phyloP scores from a whole-genome alignment of 192 early-diverging fungal genomes.

The Rhizophagus sp. region DNA sequence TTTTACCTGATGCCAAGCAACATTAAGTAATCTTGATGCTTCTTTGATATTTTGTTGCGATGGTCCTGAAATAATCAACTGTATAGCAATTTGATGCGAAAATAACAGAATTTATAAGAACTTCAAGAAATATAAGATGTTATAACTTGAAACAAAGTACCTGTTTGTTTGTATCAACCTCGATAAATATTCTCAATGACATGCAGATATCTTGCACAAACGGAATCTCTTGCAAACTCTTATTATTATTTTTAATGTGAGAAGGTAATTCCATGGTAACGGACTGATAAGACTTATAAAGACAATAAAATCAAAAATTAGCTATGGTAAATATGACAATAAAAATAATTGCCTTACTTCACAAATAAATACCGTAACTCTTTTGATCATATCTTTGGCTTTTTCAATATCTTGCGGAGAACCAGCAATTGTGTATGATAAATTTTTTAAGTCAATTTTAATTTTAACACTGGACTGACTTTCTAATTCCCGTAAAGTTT shows the following conservation, averaged over 20 bases:
- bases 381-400: constrained; percentile 19
- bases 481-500: constrained; percentile 6
- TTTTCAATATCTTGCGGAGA: background rate
- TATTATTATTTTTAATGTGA: constrained; percentile 7
- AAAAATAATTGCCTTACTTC: background rate
- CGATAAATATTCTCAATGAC: constrained; percentile 2
- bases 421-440: constrained; percentile 4
- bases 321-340: background rate
- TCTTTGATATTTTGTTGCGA: background rate
- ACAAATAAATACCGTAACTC: constrained; percentile 4
- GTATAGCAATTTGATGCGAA: background rate
- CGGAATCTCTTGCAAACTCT: constrained; percentile 12
- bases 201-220: constrained; percentile 12
- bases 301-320: background rate
- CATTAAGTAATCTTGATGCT: constrained; percentile 2
- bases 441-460: background rate
- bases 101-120: background rate
- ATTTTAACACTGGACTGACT: constrained; percentile 8
- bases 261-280: background rate
- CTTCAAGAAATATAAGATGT: background rate
- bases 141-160: background rate
- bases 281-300: constrained; percentile 1
- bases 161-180: background rate
- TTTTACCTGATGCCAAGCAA: constrained; percentile 7
- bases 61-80: constrained; percentile 4